Base-by-base conservation (phyloP, 352 stramenopile species). In the Globisporangium radiosum region DNA sequence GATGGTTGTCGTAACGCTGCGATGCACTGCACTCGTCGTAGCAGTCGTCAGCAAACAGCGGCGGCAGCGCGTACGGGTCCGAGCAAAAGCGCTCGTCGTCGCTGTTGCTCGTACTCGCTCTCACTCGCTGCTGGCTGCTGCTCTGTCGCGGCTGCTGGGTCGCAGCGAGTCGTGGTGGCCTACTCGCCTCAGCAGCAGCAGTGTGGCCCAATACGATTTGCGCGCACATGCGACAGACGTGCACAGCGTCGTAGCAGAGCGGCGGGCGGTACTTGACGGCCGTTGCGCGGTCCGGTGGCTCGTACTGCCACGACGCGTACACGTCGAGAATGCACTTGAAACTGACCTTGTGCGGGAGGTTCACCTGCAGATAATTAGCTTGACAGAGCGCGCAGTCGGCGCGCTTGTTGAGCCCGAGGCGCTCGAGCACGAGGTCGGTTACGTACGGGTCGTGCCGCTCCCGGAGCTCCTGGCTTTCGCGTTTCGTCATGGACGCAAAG, bases 311-410 rank as follows among this genome's bases (percentile, higher is more conserved):
- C 52, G 71, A 57, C 6, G 72, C 67, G 45, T 91, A 76, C 37
- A 91, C 70, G 51, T 89, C 81, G 75, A 91, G 82, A 66, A 91
- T 75, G 62, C 81, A 87, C 56, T 83, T 81, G 66, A 89, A 91
- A 47, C 76, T 87, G 58, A 91, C 79, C n/a, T 71, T 70, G 47
- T 86, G 70, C 43, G 81, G 78, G 54, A 91, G 57, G 40, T 89
- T 91, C 47, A 75, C 66, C 44, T 65, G 64, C 15, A 89, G 52
- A 58, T 81, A 87, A 9, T 69, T 43, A 44, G 83, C 74, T 15
- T 81, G 68, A 43, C 81, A 91, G 7, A 91, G 64, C 38, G 75
- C 81, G 49, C 81, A 91, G 8, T 88, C 78, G 3, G 75, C 57
- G 17, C 79, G 79, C 54, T 84, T 81, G 48, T 71, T 72, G 42